phyloP scores from a whole-genome alignment of 805 yeast species.

The Metschnikowia hibisci region DNA sequence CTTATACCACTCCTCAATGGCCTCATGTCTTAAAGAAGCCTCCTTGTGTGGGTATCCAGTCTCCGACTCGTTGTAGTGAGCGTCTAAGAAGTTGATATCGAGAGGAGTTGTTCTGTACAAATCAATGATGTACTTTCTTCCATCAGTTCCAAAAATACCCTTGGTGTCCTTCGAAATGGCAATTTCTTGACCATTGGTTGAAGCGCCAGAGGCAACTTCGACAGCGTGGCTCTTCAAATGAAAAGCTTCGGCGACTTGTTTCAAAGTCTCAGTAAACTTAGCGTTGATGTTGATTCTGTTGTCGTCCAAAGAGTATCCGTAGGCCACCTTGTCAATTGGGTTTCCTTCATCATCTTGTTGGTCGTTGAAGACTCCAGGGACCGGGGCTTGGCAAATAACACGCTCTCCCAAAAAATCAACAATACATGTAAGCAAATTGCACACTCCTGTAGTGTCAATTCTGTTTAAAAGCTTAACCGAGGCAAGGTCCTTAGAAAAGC shows the following conservation, averaged over 20 bases:
- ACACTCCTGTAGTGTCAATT: constrained; percentile 58
- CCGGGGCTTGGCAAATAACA: constrained; percentile 89
- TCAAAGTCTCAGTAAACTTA: constrained; percentile 53
- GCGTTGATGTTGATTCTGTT: constrained; percentile 47
- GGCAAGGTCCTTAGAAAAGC: constrained; percentile 72
- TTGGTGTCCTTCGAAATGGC: constrained; percentile 75
- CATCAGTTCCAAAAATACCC: constrained; percentile 83
- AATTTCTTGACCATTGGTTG: constrained; percentile 40
- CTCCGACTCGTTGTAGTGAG: constrained; percentile 38
- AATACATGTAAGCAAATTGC: constrained; percentile 74
- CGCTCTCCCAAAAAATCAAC: constrained; percentile 90
- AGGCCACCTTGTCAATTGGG: constrained; percentile 46
- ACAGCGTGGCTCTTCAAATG: constrained; percentile 72
- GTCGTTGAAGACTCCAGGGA: constrained; percentile 76
- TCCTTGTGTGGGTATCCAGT: constrained; percentile 79
- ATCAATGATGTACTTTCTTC: constrained; percentile 79
- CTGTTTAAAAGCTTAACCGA: constrained; percentile 67
- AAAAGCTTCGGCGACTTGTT: constrained; percentile 63
- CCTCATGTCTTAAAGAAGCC: constrained; percentile 77
- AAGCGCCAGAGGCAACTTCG: constrained; percentile 43
- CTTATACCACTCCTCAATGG: constrained; percentile 88
- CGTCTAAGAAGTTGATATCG: constrained; percentile 72
- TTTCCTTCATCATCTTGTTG: constrained; percentile 20
- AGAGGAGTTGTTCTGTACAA: constrained; percentile 79
- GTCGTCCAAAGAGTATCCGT: constrained; percentile 69